Conservation (phyloP, 805 yeast species). For the Tetrapisispora iriomotensis region DNA sequence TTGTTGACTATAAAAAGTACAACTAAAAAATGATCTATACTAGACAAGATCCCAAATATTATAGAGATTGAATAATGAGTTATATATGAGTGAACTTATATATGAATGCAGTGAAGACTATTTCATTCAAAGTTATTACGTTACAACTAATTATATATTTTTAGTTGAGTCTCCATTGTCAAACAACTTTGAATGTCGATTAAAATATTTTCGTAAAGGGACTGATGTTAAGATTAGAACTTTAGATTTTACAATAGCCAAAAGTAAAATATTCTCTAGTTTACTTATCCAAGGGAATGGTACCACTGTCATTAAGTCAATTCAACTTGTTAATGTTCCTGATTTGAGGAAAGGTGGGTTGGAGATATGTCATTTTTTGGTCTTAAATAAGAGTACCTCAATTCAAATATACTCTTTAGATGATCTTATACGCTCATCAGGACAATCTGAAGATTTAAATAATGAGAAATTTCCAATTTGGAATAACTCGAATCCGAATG, state of each 20-base stretch:
- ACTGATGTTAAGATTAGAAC: not conserved
- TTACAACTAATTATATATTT: conserved; percentile 6
- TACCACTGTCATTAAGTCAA: not conserved
- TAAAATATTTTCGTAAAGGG: conserved; percentile 4
- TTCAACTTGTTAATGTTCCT: conserved; percentile 5
- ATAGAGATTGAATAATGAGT: not conserved
- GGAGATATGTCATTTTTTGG: conserved; percentile 2
- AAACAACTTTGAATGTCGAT: conserved; percentile 2
- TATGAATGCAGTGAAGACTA: conserved; percentile 5
- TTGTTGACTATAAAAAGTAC: no score
- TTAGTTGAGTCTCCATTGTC: conserved; percentile 8
- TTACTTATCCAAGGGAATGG: not conserved
- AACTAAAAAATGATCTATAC: no score
- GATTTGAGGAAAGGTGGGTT: not conserved
- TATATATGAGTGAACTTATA: not conserved
- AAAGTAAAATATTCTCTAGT: not conserved
- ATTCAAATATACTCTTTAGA: conserved; percentile 11
- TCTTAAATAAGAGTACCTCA: conserved; percentile 12
- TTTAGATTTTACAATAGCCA: conserved; percentile 4
- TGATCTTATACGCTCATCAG: conserved; percentile 2
- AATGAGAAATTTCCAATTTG: conserved; percentile 6
- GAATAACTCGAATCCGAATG: conserved; percentile 6
- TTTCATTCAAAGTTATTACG: conserved; percentile 9
- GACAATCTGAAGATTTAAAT: not conserved
- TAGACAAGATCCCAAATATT: no score